A percentile compares a stretch with the other conserved stretches of the same genome.
phyloP scores from a whole-genome alignment of 495 filamentous ascomycete species.

The Hyaloscypha hepaticicola region DNA sequence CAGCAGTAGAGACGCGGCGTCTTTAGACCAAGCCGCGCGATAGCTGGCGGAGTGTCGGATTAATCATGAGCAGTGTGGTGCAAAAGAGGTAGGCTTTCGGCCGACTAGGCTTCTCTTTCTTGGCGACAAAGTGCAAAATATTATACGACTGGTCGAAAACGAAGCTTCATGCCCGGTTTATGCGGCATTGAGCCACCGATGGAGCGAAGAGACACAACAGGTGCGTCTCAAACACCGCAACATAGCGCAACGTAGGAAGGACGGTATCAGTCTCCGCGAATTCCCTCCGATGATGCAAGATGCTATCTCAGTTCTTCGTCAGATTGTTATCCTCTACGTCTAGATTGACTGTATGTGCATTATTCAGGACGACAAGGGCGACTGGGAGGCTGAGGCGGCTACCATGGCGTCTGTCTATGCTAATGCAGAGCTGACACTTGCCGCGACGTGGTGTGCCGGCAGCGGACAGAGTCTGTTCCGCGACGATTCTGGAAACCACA shows the following conservation, averaged over 20 bases:
- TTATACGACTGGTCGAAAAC: not conserved
- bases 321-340: conserved; percentile 19
- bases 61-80: not conserved
- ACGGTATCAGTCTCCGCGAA: not conserved
- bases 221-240: not conserved
- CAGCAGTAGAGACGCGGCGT: not conserved
- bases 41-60: not conserved
- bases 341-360: conserved; percentile 32
- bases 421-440: conserved; percentile 5
- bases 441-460: not conserved
- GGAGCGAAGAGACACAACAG: conserved; percentile 3
- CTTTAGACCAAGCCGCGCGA: conserved; percentile 6
- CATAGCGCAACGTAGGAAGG: not conserved
- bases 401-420: conserved; percentile 20
- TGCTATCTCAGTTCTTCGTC: conserved; percentile 16
- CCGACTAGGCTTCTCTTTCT: conserved; percentile 4
- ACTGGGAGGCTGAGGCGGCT: conserved; percentile 24
- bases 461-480: conserved; percentile 1
- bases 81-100: not conserved
- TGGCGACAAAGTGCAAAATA: not conserved
- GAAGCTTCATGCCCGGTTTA: not conserved
- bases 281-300: conserved; percentile 13
- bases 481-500: not conserved
- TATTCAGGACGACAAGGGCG: conserved; percentile 27
- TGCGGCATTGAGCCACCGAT: conserved; percentile 3